phyloP scores from a whole-genome alignment of 1,139 yeast genomes.

The Scheffersomyces cryptocercus region DNA sequence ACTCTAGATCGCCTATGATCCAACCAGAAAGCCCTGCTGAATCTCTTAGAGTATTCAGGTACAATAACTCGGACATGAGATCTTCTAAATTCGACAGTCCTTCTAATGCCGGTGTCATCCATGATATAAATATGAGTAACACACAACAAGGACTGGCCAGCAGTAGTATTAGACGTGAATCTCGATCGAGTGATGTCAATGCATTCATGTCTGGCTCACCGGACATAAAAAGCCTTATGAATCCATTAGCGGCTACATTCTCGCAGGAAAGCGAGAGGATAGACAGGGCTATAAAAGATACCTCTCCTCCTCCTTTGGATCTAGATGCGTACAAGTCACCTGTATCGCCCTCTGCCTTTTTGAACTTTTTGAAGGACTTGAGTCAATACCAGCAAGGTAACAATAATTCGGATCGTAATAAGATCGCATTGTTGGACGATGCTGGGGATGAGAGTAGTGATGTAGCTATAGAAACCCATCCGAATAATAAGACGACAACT shows the following conservation, averaged over 20 bases:
- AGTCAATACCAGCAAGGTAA: constrained; percentile 9
- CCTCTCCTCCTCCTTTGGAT: constrained; percentile 11
- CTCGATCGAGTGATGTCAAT: too few species aligned
- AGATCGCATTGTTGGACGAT: not conserved
- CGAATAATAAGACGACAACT: not conserved
- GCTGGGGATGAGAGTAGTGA: not conserved
- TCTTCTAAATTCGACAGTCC: constrained; percentile 1
- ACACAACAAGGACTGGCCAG: too few species aligned
- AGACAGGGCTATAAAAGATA: constrained; percentile 1
- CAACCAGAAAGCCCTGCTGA: constrained; percentile 3
- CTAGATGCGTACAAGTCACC: constrained; percentile 4
- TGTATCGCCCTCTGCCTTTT: constrained; percentile 19
- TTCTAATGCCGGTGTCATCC: too few species aligned
- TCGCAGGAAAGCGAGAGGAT: not conserved
- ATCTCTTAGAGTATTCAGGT: constrained; percentile 8
- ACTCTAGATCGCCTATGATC: not conserved
- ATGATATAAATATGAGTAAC: too few species aligned
- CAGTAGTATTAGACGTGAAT: too few species aligned
- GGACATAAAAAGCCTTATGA: constrained; percentile 1
- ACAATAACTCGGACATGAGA: constrained; percentile 10
- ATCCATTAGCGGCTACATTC: not conserved
- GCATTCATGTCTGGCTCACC: constrained; percentile 10
- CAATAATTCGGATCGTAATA: constrained; percentile 9
- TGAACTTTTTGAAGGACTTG: constrained; percentile 22
- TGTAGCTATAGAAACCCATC: constrained; percentile 1